A percentile compares a stretch with the other conserved stretches of the same genome.
phyloP scores from a whole-genome alignment of 495 filamentous ascomycete genomes.

The Gamarada debralockiae region DNA sequence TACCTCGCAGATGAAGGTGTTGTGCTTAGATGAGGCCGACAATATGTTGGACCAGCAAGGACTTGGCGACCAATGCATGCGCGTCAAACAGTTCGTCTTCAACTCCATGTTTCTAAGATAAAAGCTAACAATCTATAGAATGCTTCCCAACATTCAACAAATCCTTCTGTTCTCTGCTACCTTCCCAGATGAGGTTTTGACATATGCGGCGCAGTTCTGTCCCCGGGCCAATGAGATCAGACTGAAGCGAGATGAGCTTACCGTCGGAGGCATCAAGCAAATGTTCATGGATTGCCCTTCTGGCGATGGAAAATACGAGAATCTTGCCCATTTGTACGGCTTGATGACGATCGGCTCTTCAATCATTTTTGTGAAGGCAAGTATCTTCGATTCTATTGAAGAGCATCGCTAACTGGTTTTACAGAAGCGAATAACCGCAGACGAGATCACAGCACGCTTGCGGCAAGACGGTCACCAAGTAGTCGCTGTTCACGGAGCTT shows the following conservation, averaged over 20 bases:
- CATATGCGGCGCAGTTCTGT: conserved; percentile 75
- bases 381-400: conserved; percentile 15
- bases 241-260: conserved; percentile 84
- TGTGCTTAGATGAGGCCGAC: conserved; percentile 91
- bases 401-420: conserved; percentile 2
- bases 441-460: conserved; percentile 81
- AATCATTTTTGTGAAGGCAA: conserved; percentile 93
- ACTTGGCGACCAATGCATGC: conserved; percentile 87
- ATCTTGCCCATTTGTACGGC: conserved; percentile 87
- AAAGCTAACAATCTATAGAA: conserved; percentile 34
- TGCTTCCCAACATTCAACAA: conserved; percentile 70
- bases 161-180: conserved; percentile 95
- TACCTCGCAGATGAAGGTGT: conserved; percentile 59
- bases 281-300: conserved; percentile 87
- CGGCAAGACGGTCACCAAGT: conserved; percentile 85
- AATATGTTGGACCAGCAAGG: conserved; percentile 96
- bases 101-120: conserved; percentile 14
- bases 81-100: conserved; percentile 71
- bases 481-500: conserved; percentile 78
- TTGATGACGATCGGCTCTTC: conserved; percentile 93
- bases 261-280: conserved; percentile 94
- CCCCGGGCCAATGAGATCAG: conserved; percentile 85
- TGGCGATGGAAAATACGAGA: conserved; percentile 79
- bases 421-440: conserved; percentile 76
- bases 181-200: conserved; percentile 79